These are phyloP conservation scores for Penicillium macrosclerotiorum DNA, from an alignment of 495 filamentous ascomycete species.

Conservation along the genomic window DNA sequence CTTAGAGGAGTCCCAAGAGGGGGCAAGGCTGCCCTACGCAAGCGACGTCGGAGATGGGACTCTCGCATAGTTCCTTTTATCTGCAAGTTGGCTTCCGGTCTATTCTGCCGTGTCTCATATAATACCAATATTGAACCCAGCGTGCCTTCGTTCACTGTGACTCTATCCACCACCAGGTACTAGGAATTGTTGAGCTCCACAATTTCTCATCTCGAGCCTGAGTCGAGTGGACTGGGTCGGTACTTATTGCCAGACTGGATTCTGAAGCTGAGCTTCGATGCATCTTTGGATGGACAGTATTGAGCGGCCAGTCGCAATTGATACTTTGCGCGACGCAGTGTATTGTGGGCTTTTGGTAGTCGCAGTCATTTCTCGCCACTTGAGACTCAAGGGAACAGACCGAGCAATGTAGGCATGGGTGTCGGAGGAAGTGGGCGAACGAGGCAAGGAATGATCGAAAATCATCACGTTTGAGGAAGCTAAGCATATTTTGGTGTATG, in stretches of 20 bases:
- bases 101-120: neutral
- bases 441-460: constrained; percentile 53
- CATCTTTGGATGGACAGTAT: constrained; percentile 25
- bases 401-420: constrained; percentile 62
- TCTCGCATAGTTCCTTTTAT: neutral
- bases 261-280: constrained; percentile 28
- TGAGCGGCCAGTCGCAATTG: constrained; percentile 51
- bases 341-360: constrained; percentile 66
- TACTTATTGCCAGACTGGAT: constrained; percentile 52
- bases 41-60: neutral
- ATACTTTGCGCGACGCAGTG: constrained; percentile 57
- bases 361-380: constrained; percentile 51
- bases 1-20: constrained; percentile 2
- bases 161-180: constrained; percentile 63
- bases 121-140: constrained; percentile 20
- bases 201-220: constrained; percentile 17
- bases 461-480: constrained; percentile 54
- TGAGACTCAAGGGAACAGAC: constrained; percentile 49
- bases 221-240: constrained; percentile 27
- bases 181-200: constrained; percentile 50
- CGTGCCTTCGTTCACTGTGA: constrained; percentile 31
- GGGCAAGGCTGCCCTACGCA: neutral
- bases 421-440: constrained; percentile 67
- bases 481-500: constrained; percentile 69
- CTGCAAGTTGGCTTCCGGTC: neutral